These are phyloP conservation scores for Herpetospermum pedunculosum DNA, from an alignment of 306 rosid genomes.

Conservation along the genomic window DNA sequence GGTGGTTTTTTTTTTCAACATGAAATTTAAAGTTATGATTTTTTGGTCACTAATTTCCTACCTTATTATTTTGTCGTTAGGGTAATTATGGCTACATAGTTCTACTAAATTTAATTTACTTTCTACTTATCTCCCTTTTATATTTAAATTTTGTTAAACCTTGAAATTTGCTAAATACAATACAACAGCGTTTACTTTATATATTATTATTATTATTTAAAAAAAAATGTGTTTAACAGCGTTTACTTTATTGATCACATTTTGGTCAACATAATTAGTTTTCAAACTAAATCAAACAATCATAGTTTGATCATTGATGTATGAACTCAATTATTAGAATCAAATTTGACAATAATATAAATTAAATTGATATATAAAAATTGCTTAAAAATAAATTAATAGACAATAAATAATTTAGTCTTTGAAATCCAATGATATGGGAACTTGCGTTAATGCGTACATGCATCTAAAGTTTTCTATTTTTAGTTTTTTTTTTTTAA, in stretches of 20 bases:
- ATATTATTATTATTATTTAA: too few species aligned
- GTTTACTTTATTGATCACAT: neutral
- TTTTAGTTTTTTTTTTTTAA: too few species aligned
- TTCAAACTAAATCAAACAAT: neutral
- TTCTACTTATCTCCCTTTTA: neutral
- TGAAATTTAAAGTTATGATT: too few species aligned
- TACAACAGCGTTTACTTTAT: neutral
- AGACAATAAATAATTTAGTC: neutral
- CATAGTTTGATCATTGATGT: neutral
- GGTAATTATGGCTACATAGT: too few species aligned
- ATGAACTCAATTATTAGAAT: neutral
- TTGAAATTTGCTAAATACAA: neutral
- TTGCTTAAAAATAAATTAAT: neutral
- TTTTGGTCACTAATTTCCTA: too few species aligned
- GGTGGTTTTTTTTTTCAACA: too few species aligned
- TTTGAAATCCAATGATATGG: neutral
- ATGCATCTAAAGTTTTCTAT: neutral
- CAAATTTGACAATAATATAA: neutral
- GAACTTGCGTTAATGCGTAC: neutral
- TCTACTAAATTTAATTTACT: neutral
- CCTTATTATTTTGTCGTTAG: too few species aligned
- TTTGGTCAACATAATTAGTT: neutral
- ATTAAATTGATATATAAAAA: neutral
- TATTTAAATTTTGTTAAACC: neutral
- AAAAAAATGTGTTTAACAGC: too few species aligned